phyloP scores from a whole-genome alignment of 305 asterid species.

The Withania somnifera region DNA sequence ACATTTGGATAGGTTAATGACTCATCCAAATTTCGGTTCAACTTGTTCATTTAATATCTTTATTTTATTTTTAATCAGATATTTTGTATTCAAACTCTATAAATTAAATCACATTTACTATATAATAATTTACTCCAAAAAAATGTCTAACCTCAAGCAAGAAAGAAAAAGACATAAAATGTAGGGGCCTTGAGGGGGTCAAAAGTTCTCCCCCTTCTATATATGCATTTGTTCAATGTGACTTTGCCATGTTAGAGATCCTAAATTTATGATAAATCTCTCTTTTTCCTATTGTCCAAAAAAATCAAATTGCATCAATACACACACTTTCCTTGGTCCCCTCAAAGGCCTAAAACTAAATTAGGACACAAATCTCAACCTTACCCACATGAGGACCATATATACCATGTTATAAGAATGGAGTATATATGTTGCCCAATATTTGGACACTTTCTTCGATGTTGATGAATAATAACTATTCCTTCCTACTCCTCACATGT shows the following conservation, averaged over 20 bases:
- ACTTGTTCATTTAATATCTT: neutral
- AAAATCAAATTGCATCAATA: neutral
- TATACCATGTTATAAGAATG: neutral
- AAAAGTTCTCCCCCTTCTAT: neutral
- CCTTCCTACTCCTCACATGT: neutral
- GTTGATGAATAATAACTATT: neutral
- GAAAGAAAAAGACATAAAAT: neutral
- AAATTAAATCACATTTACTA: neutral
- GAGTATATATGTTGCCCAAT: neutral
- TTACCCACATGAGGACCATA: neutral
- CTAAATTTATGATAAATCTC: neutral
- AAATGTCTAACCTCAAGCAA: accelerated
- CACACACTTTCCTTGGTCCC: constrained; percentile 2
- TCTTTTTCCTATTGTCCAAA: neutral
- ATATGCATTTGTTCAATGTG: neutral
- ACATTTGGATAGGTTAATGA: neutral
- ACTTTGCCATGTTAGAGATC: neutral
- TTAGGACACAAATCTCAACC: constrained; percentile 3
- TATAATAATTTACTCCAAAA: neutral
- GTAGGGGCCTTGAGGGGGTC: neutral
- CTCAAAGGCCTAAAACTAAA: neutral
- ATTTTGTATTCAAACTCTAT: neutral
- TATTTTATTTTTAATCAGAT: neutral
- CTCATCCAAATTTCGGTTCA: neutral
- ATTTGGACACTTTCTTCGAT: neutral